Evolutionary conservation across 768 basidiomycete species (phyloP), one percentile per base, ranked within the genome.

Genomic region (Dioszegia crocea): DNA sequence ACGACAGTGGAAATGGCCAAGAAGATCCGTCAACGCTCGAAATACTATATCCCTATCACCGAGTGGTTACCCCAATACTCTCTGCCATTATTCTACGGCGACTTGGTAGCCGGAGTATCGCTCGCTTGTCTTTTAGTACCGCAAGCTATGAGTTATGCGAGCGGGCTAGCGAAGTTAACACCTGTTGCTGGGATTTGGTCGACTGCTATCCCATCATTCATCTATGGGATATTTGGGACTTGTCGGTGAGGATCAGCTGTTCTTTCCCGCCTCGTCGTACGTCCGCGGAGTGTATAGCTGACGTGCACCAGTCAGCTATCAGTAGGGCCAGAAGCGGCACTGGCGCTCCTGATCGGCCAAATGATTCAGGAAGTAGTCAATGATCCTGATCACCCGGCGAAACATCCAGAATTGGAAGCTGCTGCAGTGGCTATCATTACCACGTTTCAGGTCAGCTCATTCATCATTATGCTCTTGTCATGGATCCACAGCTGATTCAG

Each of bases 211-310:
- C 91, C 91, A 6, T 87, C 87, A 12, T 83, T 93, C n/a, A 79
- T 88, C 11, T 97, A 96, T 74, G 89, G 88, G 5, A 80, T 94
- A n/a, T 82, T 96, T 3, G 93, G 93, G 17, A 89, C 88, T 24
- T 92, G 76, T 60, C 70, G 76, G 74, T 74, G n/a, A 60, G 74
- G 61, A 2, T 40, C 30, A 19, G 14, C 30, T 44, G 4, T 12
- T 39, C n/a, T n/a, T n/a, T n/a, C n/a, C n/a, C n/a, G n/a, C n/a
- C n/a, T n/a, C n/a, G n/a, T n/a, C n/a, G n/a, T n/a, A n/a, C n/a
- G n/a, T 9, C 24, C 30, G 38, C 1, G 10, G 39, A 14, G 36
- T 23, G 5, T 33, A 9, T 11, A 39, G 47, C 47, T 48, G 30
- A 48, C 21, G 27, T 47, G 5, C 0, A 8, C 3, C 55, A 77